Percentiles rank a stretch among this genome's conserved stretches.
These are phyloP conservation scores for Choricystis sp. DNA, from an alignment of 139 green algal genomes.

Conservation along the genomic window DNA sequence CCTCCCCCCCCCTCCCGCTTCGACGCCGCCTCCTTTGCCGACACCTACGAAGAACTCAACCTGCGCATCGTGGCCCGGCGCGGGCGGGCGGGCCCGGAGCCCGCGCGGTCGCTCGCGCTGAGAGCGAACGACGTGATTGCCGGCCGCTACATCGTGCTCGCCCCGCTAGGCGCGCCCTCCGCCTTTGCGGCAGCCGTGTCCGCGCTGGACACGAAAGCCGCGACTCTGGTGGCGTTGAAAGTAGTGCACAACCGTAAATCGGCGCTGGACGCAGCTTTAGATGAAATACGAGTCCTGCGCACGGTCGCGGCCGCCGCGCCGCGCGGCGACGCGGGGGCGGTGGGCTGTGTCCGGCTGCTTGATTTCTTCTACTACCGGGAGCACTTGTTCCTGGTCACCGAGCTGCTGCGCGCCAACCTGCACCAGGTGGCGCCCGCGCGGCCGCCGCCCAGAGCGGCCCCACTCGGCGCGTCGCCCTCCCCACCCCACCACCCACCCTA, in stretches of 20 bases:
- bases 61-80: neutral
- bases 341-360: conserved; percentile 81
- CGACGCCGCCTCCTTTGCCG: neutral
- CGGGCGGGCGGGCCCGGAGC: conserved; percentile 7
- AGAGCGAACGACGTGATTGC: conserved; percentile 71
- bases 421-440: conserved; percentile 87
- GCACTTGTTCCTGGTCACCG: conserved; percentile 91
- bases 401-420: conserved; percentile 92
- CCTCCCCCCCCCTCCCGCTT: neutral
- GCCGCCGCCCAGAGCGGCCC: no score
- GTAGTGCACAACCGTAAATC: conserved; percentile 98
- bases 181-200: conserved; percentile 91
- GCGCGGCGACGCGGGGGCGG: conserved; percentile 63
- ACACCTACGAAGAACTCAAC: neutral
- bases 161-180: conserved; percentile 75
- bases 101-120: conserved; percentile 55
- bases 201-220: conserved; percentile 74
- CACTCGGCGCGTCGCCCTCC: conserved; percentile 13
- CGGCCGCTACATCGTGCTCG: conserved; percentile 71
- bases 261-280: conserved; percentile 91
- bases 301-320: conserved; percentile 79
- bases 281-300: conserved; percentile 82
- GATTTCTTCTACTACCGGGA: conserved; percentile 98
- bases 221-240: conserved; percentile 84
- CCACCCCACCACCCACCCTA: conserved; percentile 30